Evolutionary conservation across 345 rosid genomes (phyloP).

Genomic region (Brassica nigra): DNA sequence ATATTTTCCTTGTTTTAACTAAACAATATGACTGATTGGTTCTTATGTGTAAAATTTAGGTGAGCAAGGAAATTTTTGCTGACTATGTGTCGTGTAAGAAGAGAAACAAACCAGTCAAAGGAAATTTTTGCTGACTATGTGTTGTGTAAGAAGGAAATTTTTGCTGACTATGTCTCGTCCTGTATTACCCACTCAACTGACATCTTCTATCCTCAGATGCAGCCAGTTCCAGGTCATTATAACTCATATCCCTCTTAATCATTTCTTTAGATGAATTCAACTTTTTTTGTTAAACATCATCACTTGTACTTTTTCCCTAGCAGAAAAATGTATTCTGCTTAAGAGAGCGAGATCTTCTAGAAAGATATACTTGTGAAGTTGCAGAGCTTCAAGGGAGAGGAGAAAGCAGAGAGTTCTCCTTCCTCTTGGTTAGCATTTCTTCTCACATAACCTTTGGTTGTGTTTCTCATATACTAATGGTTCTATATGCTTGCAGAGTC

Average conservation of each 20-base stretch:
- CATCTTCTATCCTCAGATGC: slow-evolving; percentile 65
- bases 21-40: background rate
- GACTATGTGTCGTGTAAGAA: slow-evolving; percentile 65
- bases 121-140: slow-evolving; percentile 71
- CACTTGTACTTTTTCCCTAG: background rate
- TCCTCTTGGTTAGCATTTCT: background rate
- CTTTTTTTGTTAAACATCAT: slow-evolving; percentile 5
- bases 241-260: background rate
- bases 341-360: slow-evolving; percentile 8
- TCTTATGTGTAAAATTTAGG: slow-evolving; percentile 45
- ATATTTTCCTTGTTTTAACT: background rate
- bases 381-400: background rate
- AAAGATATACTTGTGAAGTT: slow-evolving; percentile 1
- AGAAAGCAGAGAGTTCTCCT: background rate
- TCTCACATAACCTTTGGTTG: background rate
- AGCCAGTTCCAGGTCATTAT: slow-evolving; percentile 65
- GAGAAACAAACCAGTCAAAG: slow-evolving; percentile 66
- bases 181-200: slow-evolving; percentile 58
- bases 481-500: background rate
- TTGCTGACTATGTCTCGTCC: slow-evolving; percentile 69
- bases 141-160: slow-evolving; percentile 68
- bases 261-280: background rate
- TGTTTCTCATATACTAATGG: slow-evolving; percentile 43
- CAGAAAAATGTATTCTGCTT: background rate
- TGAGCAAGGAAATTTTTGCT: slow-evolving; percentile 81